phyloP scores from a whole-genome alignment of 106 monocot genomes.

The Apostasia ramifera region DNA sequence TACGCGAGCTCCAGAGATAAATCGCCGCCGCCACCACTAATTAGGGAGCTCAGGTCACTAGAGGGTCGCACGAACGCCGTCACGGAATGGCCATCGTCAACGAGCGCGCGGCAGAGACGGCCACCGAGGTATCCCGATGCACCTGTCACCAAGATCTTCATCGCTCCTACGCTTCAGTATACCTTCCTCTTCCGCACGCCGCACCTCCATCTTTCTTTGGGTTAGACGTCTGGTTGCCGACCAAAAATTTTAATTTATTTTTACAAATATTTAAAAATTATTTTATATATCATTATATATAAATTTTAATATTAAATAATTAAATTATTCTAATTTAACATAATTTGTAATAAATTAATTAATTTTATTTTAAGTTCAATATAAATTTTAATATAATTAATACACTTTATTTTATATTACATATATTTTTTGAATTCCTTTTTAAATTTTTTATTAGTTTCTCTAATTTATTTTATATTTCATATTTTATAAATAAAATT shows the following conservation, averaged over 20 bases:
- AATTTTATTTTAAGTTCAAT: no score
- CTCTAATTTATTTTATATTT: no score
- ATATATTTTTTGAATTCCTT: no score
- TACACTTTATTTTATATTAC: no score
- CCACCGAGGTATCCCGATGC: slow-evolving; percentile 88
- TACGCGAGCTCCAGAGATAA: slow-evolving; percentile 50
- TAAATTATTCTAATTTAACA: neutral
- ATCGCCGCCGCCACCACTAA: neutral
- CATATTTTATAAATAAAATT: no score
- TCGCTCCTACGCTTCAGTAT: neutral
- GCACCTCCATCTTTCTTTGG: neutral
- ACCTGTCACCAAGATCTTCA: slow-evolving; percentile 75
- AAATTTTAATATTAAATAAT: neutral
- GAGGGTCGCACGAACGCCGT: slow-evolving; percentile 59
- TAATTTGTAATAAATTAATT: no score
- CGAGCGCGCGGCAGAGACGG: slow-evolving; percentile 51
- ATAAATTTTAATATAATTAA: no score
- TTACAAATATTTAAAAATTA: no score
- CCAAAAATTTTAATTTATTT: no score
- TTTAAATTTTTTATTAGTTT: no score
- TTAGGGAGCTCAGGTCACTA: slow-evolving; percentile 43
- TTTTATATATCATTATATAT: no score
- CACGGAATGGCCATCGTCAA: slow-evolving; percentile 45
- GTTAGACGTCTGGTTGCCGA: no score
- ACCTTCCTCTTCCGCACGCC: neutral